These are phyloP conservation scores for Diplodia sapinea DNA, from an alignment of 2,329 filamentous ascomycete genomes.

Conservation along the genomic window DNA sequence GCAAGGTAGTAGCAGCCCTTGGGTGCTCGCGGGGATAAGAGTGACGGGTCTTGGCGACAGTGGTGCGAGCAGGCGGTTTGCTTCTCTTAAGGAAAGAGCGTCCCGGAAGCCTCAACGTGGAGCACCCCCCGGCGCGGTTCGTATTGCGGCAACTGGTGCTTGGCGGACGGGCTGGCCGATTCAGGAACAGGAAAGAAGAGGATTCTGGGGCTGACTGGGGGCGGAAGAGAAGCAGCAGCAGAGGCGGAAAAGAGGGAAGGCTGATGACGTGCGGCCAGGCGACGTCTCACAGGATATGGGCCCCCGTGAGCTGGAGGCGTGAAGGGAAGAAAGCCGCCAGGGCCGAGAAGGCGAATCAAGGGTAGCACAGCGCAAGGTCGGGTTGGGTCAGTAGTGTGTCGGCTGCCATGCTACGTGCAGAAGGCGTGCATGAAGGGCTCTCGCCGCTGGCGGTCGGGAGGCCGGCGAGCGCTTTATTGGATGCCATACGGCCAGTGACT, in stretches of 20 bases:
- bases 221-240: conserved; percentile 10
- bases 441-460: conserved; percentile 10
- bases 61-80: conserved; percentile 24
- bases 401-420: conserved; percentile 19
- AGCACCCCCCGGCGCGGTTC: conserved; percentile 25
- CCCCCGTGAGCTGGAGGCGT: conserved; percentile 7
- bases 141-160: conserved; percentile 25
- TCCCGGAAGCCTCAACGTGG: conserved; percentile 28
- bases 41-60: conserved; percentile 16
- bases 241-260: conserved; percentile 7
- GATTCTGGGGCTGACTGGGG: conserved; percentile 22
- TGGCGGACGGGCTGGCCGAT: conserved; percentile 27
- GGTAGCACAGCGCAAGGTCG: conserved; percentile 15
- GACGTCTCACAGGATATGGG: conserved; percentile 22
- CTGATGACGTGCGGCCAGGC: conserved; percentile 28
- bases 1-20: neutral
- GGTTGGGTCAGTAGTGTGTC: neutral
- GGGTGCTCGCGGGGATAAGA: too few species aligned
- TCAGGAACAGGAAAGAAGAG: conserved; percentile 30
- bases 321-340: neutral
- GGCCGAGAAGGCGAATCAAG: conserved; percentile 2
- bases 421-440: conserved; percentile 19
- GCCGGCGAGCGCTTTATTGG: conserved; percentile 21
- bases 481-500: neutral
- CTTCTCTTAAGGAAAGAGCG: conserved; percentile 30